phyloP scores from a whole-genome alignment of 2,329 filamentous ascomycete species.

The Colletotrichum cereale region DNA sequence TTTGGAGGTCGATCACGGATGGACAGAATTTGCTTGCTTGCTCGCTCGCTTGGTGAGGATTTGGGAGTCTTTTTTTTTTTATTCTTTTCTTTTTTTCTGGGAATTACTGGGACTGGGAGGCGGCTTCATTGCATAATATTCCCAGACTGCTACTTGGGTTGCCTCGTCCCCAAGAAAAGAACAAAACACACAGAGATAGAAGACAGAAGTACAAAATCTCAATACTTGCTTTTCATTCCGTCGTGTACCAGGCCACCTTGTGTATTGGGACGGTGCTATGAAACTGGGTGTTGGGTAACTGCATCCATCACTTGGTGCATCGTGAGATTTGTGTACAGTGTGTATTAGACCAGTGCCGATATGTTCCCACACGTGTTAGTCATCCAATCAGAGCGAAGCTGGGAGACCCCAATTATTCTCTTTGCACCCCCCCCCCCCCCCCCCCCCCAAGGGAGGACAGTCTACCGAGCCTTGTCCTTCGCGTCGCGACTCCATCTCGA shows the following conservation, averaged over 20 bases:
- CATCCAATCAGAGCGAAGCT: slow-evolving; percentile 12
- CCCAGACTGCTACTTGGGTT: slow-evolving; percentile 15
- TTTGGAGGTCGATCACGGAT: slow-evolving; percentile 12
- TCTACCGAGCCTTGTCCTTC: slow-evolving; percentile 27
- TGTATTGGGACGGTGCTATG: no score
- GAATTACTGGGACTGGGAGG: background rate
- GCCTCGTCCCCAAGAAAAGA: background rate
- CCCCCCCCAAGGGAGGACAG: background rate
- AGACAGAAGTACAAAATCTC: background rate
- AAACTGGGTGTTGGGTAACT: no score
- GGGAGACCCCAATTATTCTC: slow-evolving; percentile 22
- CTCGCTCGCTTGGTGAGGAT: background rate
- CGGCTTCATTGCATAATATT: slow-evolving; percentile 7
- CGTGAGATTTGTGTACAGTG: background rate
- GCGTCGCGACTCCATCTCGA: slow-evolving; percentile 39
- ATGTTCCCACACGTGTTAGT: fast-evolving
- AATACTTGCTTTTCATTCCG: background rate
- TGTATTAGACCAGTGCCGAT: background rate
- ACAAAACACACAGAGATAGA: slow-evolving; percentile 1
- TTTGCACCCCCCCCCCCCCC: no score
- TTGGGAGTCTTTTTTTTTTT: background rate
- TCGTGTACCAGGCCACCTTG: fast-evolving
- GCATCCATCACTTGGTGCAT: background rate
- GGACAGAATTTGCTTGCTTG: background rate
- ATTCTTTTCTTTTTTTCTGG: background rate